These are phyloP conservation scores for Hemerocallis citrina DNA, from an alignment of 106 monocot species.

Conservation along the genomic window DNA sequence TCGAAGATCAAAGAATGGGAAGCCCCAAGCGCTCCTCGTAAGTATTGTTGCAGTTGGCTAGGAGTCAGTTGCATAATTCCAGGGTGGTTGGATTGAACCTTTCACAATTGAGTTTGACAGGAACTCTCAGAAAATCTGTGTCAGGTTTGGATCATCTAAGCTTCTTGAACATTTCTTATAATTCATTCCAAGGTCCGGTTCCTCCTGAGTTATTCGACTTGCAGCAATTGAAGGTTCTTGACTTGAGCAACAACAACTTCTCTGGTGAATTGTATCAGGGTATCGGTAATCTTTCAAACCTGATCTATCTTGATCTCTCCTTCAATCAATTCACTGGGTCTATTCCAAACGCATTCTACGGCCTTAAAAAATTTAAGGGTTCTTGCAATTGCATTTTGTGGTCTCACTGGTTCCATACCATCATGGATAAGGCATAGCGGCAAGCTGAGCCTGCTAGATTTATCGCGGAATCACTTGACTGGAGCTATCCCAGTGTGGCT, in stretches of 20 bases:
- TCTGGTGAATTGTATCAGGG: background rate
- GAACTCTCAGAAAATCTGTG: background rate
- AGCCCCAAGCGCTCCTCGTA: too few species aligned
- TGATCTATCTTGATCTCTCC: background rate
- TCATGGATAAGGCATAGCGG: background rate
- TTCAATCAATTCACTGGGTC: background rate
- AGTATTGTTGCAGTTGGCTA: background rate
- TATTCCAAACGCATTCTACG: background rate
- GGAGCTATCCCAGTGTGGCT: background rate
- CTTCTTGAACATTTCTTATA: conserved; percentile 8
- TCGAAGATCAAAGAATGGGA: too few species aligned
- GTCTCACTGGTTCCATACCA: background rate
- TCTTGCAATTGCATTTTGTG: background rate
- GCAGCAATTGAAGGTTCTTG: background rate
- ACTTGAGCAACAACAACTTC: background rate
- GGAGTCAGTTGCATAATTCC: conserved; percentile 2
- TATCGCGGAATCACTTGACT: background rate
- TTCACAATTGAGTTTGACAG: background rate
- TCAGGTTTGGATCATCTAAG: conserved; percentile 5
- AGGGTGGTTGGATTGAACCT: background rate
- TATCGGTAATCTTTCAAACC: background rate
- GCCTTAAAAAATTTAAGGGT: background rate
- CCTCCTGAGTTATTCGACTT: background rate
- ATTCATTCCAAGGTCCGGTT: background rate
- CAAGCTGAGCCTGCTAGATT: background rate